Percentiles rank a stretch among this genome's conserved stretches.
Evolutionary conservation across 2,329 filamentous ascomycete genomes (phyloP).

Genomic region (Dothiorella sarmentorum): DNA sequence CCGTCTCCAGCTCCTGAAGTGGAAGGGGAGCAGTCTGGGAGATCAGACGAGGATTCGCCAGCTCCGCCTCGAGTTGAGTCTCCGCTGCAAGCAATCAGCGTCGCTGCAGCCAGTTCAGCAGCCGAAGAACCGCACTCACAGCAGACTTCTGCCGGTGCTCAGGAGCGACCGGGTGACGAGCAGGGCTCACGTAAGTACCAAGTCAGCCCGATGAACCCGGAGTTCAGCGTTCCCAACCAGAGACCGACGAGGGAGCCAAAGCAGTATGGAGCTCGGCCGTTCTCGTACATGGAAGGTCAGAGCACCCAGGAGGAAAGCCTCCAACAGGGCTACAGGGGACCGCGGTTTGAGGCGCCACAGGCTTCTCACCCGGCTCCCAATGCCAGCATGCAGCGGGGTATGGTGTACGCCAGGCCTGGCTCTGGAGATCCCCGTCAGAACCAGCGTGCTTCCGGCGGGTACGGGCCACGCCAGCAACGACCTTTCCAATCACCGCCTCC

Average conservation of each 20-base stretch:
- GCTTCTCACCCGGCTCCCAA: not conserved
- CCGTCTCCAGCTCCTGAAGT: not conserved
- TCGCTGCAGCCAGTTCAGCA: not conserved
- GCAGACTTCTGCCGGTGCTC: not conserved
- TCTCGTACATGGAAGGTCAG: constrained; percentile 13
- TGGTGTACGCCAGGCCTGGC: not conserved
- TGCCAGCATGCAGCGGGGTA: not conserved
- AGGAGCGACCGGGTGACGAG: not conserved
- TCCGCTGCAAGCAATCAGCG: constrained; percentile 1
- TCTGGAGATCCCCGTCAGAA: not conserved
- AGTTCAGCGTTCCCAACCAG: not conserved
- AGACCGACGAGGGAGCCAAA: not conserved
- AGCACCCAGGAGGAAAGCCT: not conserved
- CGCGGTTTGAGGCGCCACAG: not conserved
- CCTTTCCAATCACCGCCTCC: not conserved
- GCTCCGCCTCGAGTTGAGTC: not conserved
- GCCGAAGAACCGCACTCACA: not conserved
- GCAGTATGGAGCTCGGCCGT: not conserved
- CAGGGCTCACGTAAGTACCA: not conserved
- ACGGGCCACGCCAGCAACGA: not conserved
- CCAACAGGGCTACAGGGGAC: not conserved
- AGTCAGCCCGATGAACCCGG: not conserved
- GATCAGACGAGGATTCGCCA: not conserved
- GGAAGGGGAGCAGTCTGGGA: not conserved
- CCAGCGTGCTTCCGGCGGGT: not conserved